Conservation (phyloP, 257 asterid species). For the Jaltomata sinuosa region DNA sequence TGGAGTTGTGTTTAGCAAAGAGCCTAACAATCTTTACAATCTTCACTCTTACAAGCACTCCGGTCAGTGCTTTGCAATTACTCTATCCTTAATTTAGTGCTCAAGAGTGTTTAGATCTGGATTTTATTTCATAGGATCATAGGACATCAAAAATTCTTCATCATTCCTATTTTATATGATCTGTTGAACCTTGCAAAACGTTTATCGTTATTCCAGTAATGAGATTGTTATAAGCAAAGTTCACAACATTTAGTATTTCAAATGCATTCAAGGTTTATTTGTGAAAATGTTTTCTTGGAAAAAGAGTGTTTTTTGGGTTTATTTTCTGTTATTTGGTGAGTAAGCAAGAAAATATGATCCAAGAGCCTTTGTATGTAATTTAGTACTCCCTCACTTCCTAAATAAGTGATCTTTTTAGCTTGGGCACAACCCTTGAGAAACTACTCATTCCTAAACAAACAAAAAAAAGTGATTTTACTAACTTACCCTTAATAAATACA, state of each 20-base stretch:
- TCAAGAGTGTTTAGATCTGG: neutral
- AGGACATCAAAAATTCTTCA: neutral
- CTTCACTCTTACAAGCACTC: constrained; percentile 85
- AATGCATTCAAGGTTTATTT: neutral
- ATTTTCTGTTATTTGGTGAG: neutral
- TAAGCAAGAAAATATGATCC: neutral
- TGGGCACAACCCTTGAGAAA: too few relatives aligned
- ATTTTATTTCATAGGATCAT: neutral
- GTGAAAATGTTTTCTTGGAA: neutral
- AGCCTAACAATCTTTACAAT: constrained; percentile 82
- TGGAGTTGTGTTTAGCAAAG: constrained; percentile 63
- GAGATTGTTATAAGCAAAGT: neutral
- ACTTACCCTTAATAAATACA: too few relatives aligned
- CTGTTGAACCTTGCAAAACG: neutral
- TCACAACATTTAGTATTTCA: neutral
- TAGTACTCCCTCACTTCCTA: too few relatives aligned
- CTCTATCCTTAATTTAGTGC: too few relatives aligned
- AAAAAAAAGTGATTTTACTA: too few relatives aligned
- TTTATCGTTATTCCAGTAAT: neutral
- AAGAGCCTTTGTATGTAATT: neutral
- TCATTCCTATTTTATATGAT: neutral
- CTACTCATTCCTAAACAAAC: too few relatives aligned
- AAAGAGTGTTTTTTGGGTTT: neutral
- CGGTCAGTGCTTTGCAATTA: constrained; percentile 25
- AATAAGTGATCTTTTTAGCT: too few relatives aligned